Evolutionary conservation across 208 protist genomes (phyloP).

Genomic region (Leishmania amazonensis): DNA sequence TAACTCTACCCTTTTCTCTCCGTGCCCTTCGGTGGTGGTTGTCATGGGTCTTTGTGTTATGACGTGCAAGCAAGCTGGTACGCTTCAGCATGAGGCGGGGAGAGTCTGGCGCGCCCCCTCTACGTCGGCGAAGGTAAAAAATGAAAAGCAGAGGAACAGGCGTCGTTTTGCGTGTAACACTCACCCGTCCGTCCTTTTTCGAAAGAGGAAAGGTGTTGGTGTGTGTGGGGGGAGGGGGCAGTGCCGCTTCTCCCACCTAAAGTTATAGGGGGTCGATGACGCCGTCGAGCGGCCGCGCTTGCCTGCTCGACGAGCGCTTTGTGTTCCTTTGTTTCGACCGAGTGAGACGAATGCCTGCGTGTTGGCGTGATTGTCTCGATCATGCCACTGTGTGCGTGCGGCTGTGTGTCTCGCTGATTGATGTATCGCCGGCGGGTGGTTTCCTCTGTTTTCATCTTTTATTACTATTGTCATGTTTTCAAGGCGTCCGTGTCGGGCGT

Average conservation of each 20-base stretch:
- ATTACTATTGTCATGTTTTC: conserved; percentile 9
- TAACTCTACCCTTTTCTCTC: not conserved
- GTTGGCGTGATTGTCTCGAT: not conserved
- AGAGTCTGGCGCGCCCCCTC: not conserved
- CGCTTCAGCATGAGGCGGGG: not conserved
- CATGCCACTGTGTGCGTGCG: too few relatives aligned
- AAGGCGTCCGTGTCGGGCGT: not conserved
- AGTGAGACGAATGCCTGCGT: not conserved
- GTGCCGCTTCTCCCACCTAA: not conserved
- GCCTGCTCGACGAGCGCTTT: not conserved
- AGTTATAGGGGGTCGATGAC: not conserved
- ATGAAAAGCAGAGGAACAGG: not conserved
- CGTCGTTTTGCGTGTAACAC: not conserved
- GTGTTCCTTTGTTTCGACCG: conserved; percentile 1
- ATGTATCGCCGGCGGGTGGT: conserved; percentile 4
- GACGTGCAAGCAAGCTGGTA: not conserved
- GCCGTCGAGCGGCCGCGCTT: not conserved
- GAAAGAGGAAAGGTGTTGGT: not conserved
- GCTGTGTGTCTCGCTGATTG: not conserved
- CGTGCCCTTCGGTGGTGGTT: not conserved
- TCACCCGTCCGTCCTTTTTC: not conserved
- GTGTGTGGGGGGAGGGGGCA: not conserved
- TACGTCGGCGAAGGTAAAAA: not conserved
- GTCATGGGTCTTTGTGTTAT: too few relatives aligned
- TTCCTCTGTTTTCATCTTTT: not conserved